Evolutionary conservation across 129 eudicot species (phyloP).

Genomic region (Flaveria bidentis): DNA sequence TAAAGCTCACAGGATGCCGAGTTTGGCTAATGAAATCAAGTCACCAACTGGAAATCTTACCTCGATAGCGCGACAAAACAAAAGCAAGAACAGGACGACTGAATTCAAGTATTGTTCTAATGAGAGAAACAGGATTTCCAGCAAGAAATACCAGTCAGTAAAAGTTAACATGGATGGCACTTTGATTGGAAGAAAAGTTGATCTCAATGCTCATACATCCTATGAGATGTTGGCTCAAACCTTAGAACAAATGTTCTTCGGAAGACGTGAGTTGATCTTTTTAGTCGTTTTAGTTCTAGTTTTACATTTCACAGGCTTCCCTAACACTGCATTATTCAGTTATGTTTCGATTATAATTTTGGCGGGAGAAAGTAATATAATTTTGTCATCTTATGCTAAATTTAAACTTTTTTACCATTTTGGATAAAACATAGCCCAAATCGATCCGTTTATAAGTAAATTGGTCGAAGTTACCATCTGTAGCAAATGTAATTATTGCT

Average conservation of each 20-base stretch:
- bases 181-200: constrained; percentile 87
- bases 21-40: constrained; percentile 71
- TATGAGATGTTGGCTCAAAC: constrained; percentile 76
- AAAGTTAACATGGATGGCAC: constrained; percentile 96
- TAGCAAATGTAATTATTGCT: too few relatives aligned
- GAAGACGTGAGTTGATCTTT: constrained; percentile 50
- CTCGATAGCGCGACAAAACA: constrained; percentile 45
- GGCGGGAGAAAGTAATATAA: background rate
- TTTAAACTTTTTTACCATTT: too few relatives aligned
- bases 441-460: too few relatives aligned
- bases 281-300: background rate
- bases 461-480: too few relatives aligned
- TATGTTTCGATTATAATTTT: background rate
- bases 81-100: constrained; percentile 37
- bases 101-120: constrained; percentile 37
- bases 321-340: background rate
- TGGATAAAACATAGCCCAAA: too few relatives aligned
- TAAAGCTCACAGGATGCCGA: constrained; percentile 69
- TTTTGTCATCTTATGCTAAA: background rate
- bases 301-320: background rate
- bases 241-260: constrained; percentile 76
- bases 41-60: constrained; percentile 50
- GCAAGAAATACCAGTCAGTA: constrained; percentile 59
- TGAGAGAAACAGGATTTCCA: constrained; percentile 32
- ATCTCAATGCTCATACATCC: constrained; percentile 71